phyloP scores from a whole-genome alignment of 176 grass and related monocot species.

The Luzula sylvatica region DNA sequence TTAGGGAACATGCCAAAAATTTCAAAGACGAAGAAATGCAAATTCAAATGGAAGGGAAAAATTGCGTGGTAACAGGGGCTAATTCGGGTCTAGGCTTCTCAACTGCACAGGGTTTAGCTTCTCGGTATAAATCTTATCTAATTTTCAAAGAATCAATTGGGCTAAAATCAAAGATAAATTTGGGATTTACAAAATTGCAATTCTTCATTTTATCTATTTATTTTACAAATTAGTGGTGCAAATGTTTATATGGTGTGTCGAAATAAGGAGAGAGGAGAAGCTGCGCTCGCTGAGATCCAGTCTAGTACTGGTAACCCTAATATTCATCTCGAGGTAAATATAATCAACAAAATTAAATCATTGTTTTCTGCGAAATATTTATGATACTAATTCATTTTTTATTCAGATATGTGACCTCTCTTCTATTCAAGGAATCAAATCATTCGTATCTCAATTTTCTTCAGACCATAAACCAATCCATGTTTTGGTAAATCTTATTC shows the following conservation, averaged over 20 bases:
- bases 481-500: slow-evolving; percentile 55
- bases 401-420: slow-evolving; percentile 84
- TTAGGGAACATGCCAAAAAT: slow-evolving; percentile 74
- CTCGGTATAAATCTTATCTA: slow-evolving; percentile 58
- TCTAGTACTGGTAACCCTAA: slow-evolving; percentile 68
- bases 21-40: slow-evolving; percentile 82
- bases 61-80: slow-evolving; percentile 77
- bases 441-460: slow-evolving; percentile 66
- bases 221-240: slow-evolving; percentile 45
- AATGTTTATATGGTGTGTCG: slow-evolving; percentile 94
- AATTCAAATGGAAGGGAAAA: slow-evolving; percentile 72
- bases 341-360: not conserved
- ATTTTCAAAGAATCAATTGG: too few species aligned
- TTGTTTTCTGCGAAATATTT: not conserved
- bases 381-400: not conserved
- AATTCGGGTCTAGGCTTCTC: slow-evolving; percentile 90
- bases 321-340: slow-evolving; percentile 68
- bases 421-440: slow-evolving; percentile 58
- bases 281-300: slow-evolving; percentile 55
- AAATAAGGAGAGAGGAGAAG: slow-evolving; percentile 78
- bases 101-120: slow-evolving; percentile 74
- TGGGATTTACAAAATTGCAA: too few species aligned
- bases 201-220: slow-evolving; percentile 14
- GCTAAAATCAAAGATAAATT: too few species aligned
- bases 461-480: slow-evolving; percentile 52